phyloP scores from a whole-genome alignment of 805 yeast species.

The Lipomyces sp. region DNA sequence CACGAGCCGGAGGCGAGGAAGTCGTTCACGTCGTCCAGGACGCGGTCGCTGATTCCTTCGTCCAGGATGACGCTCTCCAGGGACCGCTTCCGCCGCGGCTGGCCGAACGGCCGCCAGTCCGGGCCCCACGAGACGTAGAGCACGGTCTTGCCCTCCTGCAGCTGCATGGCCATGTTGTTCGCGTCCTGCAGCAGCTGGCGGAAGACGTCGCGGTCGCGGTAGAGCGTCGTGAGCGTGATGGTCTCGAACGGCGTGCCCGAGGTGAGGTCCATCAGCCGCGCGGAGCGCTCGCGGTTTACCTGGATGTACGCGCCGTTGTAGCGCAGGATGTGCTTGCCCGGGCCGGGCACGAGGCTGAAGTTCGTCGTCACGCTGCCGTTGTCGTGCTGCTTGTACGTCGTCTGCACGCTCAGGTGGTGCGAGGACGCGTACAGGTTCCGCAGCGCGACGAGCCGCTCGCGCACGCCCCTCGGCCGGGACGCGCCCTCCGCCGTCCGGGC shows the following conservation, averaged over 20 bases:
- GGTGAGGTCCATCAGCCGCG: constrained; percentile 80
- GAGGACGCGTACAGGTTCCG: constrained; percentile 19
- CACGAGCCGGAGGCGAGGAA: constrained; percentile 78
- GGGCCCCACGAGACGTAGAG: constrained; percentile 95
- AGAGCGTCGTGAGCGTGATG: constrained; percentile 86
- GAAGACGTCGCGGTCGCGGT: constrained; percentile 71
- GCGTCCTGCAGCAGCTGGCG: constrained; percentile 76
- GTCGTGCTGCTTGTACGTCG: constrained; percentile 80
- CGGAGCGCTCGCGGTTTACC: constrained; percentile 86
- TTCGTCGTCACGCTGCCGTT: constrained; percentile 87
- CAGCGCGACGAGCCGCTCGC: constrained; percentile 4
- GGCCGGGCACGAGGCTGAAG: constrained; percentile 93
- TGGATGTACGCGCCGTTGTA: constrained; percentile 86
- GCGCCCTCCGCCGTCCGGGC: not conserved
- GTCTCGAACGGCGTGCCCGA: constrained; percentile 95
- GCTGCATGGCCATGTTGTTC: constrained; percentile 70
- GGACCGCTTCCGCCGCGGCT: constrained; percentile 81
- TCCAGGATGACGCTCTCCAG: constrained; percentile 85
- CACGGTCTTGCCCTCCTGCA: constrained; percentile 91
- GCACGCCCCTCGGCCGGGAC: not conserved
- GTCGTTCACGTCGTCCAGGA: constrained; percentile 71
- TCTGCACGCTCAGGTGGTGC: constrained; percentile 86
- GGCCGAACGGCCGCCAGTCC: constrained; percentile 98
- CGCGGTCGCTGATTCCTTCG: constrained; percentile 60
- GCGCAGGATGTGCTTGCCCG: constrained; percentile 84